A percentile compares a stretch with the other conserved stretches of the same genome.
phyloP scores from a whole-genome alignment of 495 filamentous ascomycete genomes.

The Cercophora newfieldiana region DNA sequence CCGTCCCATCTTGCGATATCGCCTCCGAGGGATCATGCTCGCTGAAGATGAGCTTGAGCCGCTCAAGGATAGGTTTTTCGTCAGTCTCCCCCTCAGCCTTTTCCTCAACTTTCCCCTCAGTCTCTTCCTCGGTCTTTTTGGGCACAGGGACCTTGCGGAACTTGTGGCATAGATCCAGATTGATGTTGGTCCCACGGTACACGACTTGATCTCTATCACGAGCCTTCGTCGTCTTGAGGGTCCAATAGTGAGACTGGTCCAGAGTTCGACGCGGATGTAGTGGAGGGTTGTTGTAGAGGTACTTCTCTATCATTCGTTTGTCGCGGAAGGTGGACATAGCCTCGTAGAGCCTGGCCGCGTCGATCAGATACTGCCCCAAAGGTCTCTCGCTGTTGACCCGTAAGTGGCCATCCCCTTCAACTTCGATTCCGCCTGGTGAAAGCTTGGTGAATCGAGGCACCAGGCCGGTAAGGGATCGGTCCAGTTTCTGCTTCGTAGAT shows the following conservation, averaged over 20 bases:
- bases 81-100: no score
- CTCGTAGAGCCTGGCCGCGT: constrained; percentile 41
- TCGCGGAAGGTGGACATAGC: constrained; percentile 49
- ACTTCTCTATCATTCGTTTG: constrained; percentile 59
- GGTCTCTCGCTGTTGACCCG: constrained; percentile 27
- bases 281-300: constrained; percentile 55
- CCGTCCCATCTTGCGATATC: no score
- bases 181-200: constrained; percentile 50
- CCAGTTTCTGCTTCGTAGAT: not conserved
- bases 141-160: not conserved
- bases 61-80: no score
- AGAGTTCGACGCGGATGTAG: constrained; percentile 69
- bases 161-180: constrained; percentile 4
- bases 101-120: not conserved
- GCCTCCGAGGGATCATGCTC: no score
- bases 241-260: constrained; percentile 68
- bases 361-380: constrained; percentile 38
- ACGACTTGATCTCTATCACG: constrained; percentile 71
- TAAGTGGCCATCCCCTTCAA: constrained; percentile 30
- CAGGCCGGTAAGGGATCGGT: not conserved
- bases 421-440: not conserved
- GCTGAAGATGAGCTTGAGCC: no score
- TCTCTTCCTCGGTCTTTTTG: not conserved
- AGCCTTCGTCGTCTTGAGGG: constrained; percentile 56
- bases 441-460: not conserved